Base-by-base conservation (phyloP, 768 basidiomycete genomes). In the Daedaleopsis nitida region DNA sequence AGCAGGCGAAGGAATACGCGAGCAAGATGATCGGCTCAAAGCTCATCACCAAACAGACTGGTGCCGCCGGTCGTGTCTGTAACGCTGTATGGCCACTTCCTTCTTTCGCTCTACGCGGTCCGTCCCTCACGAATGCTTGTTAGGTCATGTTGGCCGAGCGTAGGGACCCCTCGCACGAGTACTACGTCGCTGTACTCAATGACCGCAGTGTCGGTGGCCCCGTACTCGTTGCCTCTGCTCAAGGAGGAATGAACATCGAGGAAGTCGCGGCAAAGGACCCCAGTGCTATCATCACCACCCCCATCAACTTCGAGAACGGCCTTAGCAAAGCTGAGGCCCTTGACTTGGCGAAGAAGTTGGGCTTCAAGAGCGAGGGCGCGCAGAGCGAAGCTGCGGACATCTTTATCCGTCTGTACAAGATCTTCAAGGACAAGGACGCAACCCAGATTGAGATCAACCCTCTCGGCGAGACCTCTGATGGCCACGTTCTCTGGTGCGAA, bases 381-480 rank as follows among this genome's bases (percentile, higher is more conserved):
- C 87, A 91, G 71, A 81, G 84, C 55, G 87, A 97, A 72, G 97
- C 97, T 12, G 96, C 96, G 0, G 86, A 92, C 66, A 92, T 93
- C 66, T 98, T 99, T 76, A 84, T 91, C 69, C 91, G 96, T 69
- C 83, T 99, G 58, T 98, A 97, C 81, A 89, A 84, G 70, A 89
- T 99, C 72, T 98, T 97, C 85, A 97, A 94, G 77, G 96, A 98
- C 60, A 98, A 96, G 80, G 97, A 99, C 72, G 95, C 97, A 1
- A 98, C 96, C 14, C 97, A 98, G 76, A 97, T 99, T 69, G 97
- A 99, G 79, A 99, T 99, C 75, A 99, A 99, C 78, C 97, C 97
- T 19, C 81, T 99, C 82, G 93, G 94, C 1, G 88, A 98, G 76
- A 90, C 96, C 32, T 83, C 79, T 14, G 95, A 98, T 69, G 97